Conservation (phyloP, 805 yeast genomes). For the Scheffersomyces coipomensis region DNA sequence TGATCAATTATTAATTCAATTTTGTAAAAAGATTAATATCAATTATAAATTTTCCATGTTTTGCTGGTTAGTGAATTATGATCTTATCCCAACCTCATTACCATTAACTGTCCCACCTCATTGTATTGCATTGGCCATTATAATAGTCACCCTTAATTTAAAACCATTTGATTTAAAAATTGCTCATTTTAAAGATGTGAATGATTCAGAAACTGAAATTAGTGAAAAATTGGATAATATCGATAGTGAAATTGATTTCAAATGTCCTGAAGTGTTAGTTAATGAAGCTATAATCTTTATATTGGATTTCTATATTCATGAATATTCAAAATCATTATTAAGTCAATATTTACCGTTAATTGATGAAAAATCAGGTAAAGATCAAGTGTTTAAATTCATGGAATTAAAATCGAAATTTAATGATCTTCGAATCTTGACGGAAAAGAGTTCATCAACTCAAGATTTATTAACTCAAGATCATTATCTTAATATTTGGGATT, state of each 20-base stretch:
- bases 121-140: slow-evolving; percentile 65
- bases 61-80: slow-evolving; percentile 79
- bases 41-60: slow-evolving; percentile 48
- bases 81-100: slow-evolving; percentile 67
- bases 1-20: slow-evolving; percentile 66
- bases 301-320: slow-evolving; percentile 60
- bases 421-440: slow-evolving; percentile 34
- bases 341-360: slow-evolving; percentile 40
- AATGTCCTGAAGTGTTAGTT: slow-evolving; percentile 42
- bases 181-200: slow-evolving; percentile 17
- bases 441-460: slow-evolving; percentile 21
- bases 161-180: slow-evolving; percentile 29
- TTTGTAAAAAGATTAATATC: slow-evolving; percentile 48
- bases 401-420: slow-evolving; percentile 42
- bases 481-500: slow-evolving; percentile 47
- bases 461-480: slow-evolving; percentile 39
- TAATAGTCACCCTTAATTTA: slow-evolving; percentile 59
- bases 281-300: slow-evolving; percentile 56
- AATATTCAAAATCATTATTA: slow-evolving; percentile 50
- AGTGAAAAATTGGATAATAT: slow-evolving; percentile 28
- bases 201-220: slow-evolving; percentile 8
- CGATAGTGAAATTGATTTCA: slow-evolving; percentile 34
- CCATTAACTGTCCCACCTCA: slow-evolving; percentile 73
- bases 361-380: slow-evolving; percentile 39
- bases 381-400: slow-evolving; percentile 46